Evolutionary conservation across 352 stramenopile species (phyloP), one percentile per base, ranked within the genome.

Genomic region (Phytophthora pinifolia): DNA sequence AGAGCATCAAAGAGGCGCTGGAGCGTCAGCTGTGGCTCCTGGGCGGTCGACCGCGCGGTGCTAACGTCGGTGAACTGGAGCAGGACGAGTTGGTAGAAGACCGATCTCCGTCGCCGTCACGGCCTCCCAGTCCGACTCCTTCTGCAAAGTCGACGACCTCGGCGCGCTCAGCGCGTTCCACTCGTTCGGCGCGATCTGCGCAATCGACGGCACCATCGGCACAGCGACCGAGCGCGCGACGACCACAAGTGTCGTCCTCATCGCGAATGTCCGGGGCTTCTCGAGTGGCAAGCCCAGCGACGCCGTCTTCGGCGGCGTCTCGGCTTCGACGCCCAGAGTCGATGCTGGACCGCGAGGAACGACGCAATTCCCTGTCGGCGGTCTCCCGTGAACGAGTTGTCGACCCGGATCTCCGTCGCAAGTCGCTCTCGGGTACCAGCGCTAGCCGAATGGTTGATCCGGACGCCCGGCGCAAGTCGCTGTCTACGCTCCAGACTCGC

Each of bases 121-220:
- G 51, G 17, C 53, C 57, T 35, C 48, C 57, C 54, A 87, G 79
- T 14, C 76, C 74, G 2, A 73, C 74, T 18, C 54, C 63, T 17
- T 89, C 79, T 14, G 66, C 59, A 7, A 72, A 67, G 34, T 83
- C 75, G 9, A 70, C 59, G 15, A 62, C 66, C 1, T 89, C 76
- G 6, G 75, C 65, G 8, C 67, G 66, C 0, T 86, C 74, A 5
- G 48, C 59, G 10, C 62, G 65, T 14, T 70, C 57, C 4, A 46
- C 53, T 29, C 54, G 46, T 22, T 49, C 35, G 27, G 44, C 33
- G 10, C 60, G 51, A 20, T 54, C 57, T 6, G 29, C 61, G 9
- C 50, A 41, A 31, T 48, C 39, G n/a, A 9, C 27, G 14, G 27
- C 56, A 34, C 14, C 58, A 27, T 42, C 63, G 7, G 32, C 50